Base-by-base conservation (phyloP, 129 eudicot genomes). In the Pittosporum tobira region DNA sequence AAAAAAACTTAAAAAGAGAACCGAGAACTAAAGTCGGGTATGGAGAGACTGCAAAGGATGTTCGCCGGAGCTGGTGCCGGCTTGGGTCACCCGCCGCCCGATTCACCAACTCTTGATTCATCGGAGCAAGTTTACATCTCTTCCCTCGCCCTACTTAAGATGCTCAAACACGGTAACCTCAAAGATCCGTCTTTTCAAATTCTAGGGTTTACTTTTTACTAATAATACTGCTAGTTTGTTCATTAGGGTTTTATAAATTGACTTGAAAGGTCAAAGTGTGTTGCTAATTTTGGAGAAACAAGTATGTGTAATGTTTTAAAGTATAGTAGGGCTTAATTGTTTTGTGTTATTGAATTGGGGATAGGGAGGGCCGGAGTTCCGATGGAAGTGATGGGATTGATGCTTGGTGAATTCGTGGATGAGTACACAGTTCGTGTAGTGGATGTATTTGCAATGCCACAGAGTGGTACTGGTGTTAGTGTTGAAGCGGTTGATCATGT, bases 321-420 rank as follows among this genome's bases (percentile, higher is more conserved):
- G n/a, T n/a, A n/a, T n/a, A n/a, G n/a, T 62, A 21, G 60, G 63
- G 53, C 54, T 70, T 56, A 29, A 40, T 7, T 14, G 18, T 48
- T 51, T n/a, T n/a, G n/a, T 62, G 56, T 15, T 30, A 46, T 18
- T 61, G 10, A 10, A 15, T 27, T 67, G 15, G 27, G 57, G 12
- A n/a, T n/a, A 89, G 97, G 97, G 48, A 85, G 97, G 55, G 95
- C 97, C 13, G 97, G 95, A 19, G 95, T 89, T 55, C 97, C 97
- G 1, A 89, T 89, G 97, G 97, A 89, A 73, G 97, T 89, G 34
- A 89, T 89, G 97, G 97, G 97, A 21, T 47, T 89, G 78, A 89
- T 89, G 97, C 75, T 89, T n/a, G 97, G 97, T 54, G 95, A 89
- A 51, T 89, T 89, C 51, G 95, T 89, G 20, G 97, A 89, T 64